Conservation (phyloP, 352 stramenopile species). For the Phytopythium delawarense region DNA sequence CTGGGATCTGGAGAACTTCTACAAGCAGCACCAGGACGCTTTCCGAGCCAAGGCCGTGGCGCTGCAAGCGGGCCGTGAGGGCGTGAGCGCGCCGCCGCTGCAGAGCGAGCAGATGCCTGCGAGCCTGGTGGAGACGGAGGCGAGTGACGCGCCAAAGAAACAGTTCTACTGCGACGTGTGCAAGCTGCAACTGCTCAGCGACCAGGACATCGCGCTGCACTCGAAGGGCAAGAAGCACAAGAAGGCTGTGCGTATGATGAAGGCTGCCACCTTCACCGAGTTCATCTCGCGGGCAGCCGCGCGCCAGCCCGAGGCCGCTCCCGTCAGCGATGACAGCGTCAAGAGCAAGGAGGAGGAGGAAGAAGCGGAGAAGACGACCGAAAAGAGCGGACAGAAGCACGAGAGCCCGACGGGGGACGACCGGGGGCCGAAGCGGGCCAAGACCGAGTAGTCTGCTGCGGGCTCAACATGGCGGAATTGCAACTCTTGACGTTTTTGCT, state of each 20-base stretch:
- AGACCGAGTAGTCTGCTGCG: background rate
- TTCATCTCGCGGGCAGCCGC: slow-evolving; percentile 26
- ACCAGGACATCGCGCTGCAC: slow-evolving; percentile 72
- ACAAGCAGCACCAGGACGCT: slow-evolving; percentile 45
- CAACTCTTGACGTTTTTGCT: background rate
- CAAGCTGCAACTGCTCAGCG: slow-evolving; percentile 65
- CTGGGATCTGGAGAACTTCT: slow-evolving; percentile 56
- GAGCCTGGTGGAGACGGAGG: slow-evolving; percentile 21
- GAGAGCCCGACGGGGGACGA: slow-evolving; percentile 6
- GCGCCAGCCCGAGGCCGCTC: slow-evolving; percentile 6
- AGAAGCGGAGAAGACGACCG: background rate
- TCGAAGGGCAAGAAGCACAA: slow-evolving; percentile 83
- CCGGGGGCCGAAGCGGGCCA: slow-evolving; percentile 3
- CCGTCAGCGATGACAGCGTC: background rate
- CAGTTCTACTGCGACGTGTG: slow-evolving; percentile 70
- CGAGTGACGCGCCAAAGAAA: slow-evolving; percentile 24
- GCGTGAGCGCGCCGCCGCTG: slow-evolving; percentile 1
- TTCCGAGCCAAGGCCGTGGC: slow-evolving; percentile 42
- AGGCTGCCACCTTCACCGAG: slow-evolving; percentile 49
- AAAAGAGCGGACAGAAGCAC: background rate
- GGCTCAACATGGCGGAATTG: background rate
- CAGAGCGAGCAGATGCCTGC: slow-evolving; percentile 16
- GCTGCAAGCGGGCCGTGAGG: slow-evolving; percentile 11
- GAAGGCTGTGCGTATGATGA: slow-evolving; percentile 53
- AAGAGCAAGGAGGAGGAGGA: background rate